Evolutionary conservation across 768 basidiomycete genomes (phyloP), one percentile per base, ranked within the genome.

Genomic region (Lactarius hengduanensis): DNA sequence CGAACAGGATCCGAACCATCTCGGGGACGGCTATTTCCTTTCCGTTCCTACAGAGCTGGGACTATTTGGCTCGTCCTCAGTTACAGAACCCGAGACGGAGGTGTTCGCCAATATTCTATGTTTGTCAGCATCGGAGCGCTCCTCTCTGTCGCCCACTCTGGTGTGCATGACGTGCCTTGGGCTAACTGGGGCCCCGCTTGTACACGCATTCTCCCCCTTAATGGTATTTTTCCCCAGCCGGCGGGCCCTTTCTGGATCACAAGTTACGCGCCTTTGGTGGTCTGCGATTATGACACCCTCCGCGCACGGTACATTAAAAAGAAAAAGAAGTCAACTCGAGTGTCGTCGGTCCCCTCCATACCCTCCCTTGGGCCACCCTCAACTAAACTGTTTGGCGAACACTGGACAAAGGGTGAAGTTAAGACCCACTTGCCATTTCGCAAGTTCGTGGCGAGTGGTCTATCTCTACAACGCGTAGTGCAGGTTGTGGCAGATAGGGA

Each of bases 181-280:
- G 40, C 16, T 7, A 61, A 62, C 9, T 66, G 65, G 61, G 65
- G 65, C 18, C 65, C 65, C 3, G 16, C 61, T 6, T 57, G 47
- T 40, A 58, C 65, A 18, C 65, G 61, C 32, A 36, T 66, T 32
- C 9, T 43, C 30, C 3, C 3, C 4, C 11, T 15, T 18, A 34
- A 40, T 26, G 5, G 50, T 2, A 50, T 22, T 20, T 18, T 22
- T 15, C 61, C 61, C 5, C 56, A 18, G 4, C 57, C 65, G 9
- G 61, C 61, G 41, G 65, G 65, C 22, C 53, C 61, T 20, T 62
- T 62, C 22, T 66, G 61, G 65, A 62, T 62, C 40, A 53, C 41
- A 36, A 45, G 22, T 11, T 38, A 28, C 28, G 56, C 65, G 16
- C 65, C 65, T 28, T 11, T 66, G 36, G 47, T 57, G 11, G 30